Evolutionary conservation across 305 asterid species (phyloP).

Genomic region (Solanum hybrid): DNA sequence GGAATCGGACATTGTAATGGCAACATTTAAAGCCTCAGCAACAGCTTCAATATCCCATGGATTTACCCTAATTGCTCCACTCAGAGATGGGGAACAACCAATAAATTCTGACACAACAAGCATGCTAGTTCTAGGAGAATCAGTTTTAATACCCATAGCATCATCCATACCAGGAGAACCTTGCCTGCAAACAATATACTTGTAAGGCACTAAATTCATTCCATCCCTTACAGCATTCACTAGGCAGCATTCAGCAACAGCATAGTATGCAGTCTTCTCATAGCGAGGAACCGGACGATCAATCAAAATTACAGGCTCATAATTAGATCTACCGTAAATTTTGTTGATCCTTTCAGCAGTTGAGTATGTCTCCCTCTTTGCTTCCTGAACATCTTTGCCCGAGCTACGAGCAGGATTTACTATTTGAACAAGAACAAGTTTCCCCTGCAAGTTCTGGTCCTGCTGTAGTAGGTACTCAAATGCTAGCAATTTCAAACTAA

Average conservation of each 20-base stretch:
- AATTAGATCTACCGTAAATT: conserved; percentile 37
- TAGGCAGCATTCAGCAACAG: conserved; percentile 73
- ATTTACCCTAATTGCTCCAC: conserved; percentile 86
- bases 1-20: conserved; percentile 48
- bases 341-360: conserved; percentile 52
- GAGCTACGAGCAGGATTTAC: conserved; percentile 82
- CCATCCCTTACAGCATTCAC: conserved; percentile 94
- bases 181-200: conserved; percentile 77
- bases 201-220: conserved; percentile 84
- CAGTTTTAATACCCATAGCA: conserved; percentile 31
- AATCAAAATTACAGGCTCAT: conserved; percentile 60
- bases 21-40: conserved; percentile 67
- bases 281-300: conserved; percentile 63
- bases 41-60: conserved; percentile 89
- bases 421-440: conserved; percentile 64
- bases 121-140: conserved; percentile 59
- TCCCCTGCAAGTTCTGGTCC: conserved; percentile 36
- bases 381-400: conserved; percentile 80
- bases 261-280: conserved; percentile 81
- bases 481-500: conserved; percentile 68
- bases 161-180: conserved; percentile 49
- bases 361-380: conserved; percentile 61
- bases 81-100: conserved; percentile 85
- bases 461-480: conserved; percentile 60
- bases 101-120: conserved; percentile 83